Base-by-base conservation (phyloP, 257 asterid species). In the Eustoma russellianum region DNA sequence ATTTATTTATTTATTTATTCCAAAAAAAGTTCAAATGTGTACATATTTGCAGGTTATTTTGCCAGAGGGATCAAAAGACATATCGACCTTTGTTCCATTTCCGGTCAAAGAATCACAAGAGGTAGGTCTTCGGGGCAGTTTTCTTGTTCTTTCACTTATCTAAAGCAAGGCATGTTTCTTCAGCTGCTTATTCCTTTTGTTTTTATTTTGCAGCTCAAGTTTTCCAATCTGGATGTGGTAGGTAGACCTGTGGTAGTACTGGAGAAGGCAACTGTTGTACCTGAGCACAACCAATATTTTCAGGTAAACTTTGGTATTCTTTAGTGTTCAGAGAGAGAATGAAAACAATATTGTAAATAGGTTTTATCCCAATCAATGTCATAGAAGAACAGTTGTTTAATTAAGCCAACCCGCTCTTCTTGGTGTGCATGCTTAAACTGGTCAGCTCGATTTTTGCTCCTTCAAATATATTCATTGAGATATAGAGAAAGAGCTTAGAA, bases 231-330 rank as follows among this genome's bases (percentile, higher is more conserved):
- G 72, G 99, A 92, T 73, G 75, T 81, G 71, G 79, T 74, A 59
- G 99, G 99, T 62, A 81, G 99, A 67, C 99, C 97, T 50, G 95
- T 85, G 50, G 67, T 78, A 56, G 93, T 85, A 67, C 56, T 92
- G 72, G 85, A 88, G 56, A 92, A 85, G 91, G 57, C 67, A 64
- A 85, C 79, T 71, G 95, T 50, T 38, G 99, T 88, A 56, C 91
- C 94, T 17, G 99, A 92, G 85, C 97, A 85, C 73, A 70, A 88
- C 71, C 86, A 83, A 57, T 70, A 88, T 69, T 83, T 92, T 65
- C 97, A 88, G 99, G 99, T 92, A 71, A 50, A 3, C 45, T 40
- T 48, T n/a, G 9, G n/a, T 33, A 49, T 46, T 28, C n/a, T 57
- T 57, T 13, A 45, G 30, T 40, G 17, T 34, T 7, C 14, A 16